Percentiles rank a stretch among this genome's conserved stretches.
These are phyloP conservation scores for Candida smagusa DNA, from an alignment of 1,139 yeast species.

Conservation along the genomic window DNA sequence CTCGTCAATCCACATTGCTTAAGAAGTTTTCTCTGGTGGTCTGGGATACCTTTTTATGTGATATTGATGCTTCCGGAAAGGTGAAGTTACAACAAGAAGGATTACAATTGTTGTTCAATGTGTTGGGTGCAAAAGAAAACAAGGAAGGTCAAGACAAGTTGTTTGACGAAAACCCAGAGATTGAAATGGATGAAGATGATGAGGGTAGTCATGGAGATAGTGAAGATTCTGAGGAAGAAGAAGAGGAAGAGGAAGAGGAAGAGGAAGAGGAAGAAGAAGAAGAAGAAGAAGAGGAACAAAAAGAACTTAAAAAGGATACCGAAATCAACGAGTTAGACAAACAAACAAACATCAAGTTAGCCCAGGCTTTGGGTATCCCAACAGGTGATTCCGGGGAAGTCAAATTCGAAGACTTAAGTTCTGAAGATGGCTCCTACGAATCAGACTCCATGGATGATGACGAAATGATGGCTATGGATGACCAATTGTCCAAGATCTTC, in stretches of 20 bases:
- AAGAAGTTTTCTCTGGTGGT: conserved; percentile 70
- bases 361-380: conserved; percentile 74
- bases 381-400: conserved; percentile 45
- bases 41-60: conserved; percentile 61
- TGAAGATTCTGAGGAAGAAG: conserved; percentile 23
- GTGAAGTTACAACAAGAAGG: conserved; percentile 21
- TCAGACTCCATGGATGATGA: conserved; percentile 94
- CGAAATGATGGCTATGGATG: conserved; percentile 94
- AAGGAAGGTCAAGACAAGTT: conserved; percentile 75
- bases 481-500: conserved; percentile 77
- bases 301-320: conserved; percentile 25
- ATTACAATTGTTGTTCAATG: conserved; percentile 21
- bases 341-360: conserved; percentile 68
- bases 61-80: conserved; percentile 24
- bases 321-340: conserved; percentile 57
- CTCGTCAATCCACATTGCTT: conserved; percentile 68
- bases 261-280: conserved; percentile 28
- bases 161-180: conserved; percentile 64
- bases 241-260: conserved; percentile 31
- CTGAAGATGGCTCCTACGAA: conserved; percentile 41
- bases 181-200: conserved; percentile 29
- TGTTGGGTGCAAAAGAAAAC: conserved; percentile 72
- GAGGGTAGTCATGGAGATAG: conserved; percentile 17
- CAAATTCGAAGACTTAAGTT: conserved; percentile 39
- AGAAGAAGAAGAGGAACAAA: conserved; percentile 24